A percentile compares a stretch with the other conserved stretches of the same genome.
Evolutionary conservation across 257 asterid species (phyloP).

Genomic region (Paulownia fortunei): DNA sequence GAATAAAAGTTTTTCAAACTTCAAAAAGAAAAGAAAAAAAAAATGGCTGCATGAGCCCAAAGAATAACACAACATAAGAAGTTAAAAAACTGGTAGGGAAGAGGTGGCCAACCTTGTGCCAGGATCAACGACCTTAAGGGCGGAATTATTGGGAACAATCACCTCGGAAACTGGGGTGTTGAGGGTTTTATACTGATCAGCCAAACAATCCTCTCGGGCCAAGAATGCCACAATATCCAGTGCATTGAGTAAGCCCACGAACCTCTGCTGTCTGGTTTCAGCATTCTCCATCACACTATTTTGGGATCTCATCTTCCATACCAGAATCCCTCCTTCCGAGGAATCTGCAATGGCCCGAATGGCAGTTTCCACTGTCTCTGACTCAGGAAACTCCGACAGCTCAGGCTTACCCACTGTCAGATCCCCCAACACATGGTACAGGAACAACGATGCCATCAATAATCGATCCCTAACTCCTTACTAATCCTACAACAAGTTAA

Average conservation of each 20-base stretch:
- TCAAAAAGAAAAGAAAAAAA: no score
- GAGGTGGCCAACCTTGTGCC: slow-evolving; percentile 71
- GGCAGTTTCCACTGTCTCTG: slow-evolving; percentile 87
- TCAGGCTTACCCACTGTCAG: slow-evolving; percentile 99
- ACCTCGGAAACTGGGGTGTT: slow-evolving; percentile 87
- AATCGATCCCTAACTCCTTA: not conserved
- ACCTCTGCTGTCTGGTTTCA: slow-evolving; percentile 77
- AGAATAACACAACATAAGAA: no score
- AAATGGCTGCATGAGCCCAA: no score
- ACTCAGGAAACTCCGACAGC: slow-evolving; percentile 78
- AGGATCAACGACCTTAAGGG: slow-evolving; percentile 90
- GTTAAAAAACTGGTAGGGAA: no score
- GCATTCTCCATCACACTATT: slow-evolving; percentile 68
- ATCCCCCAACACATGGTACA: slow-evolving; percentile 98
- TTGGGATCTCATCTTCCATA: slow-evolving; percentile 82
- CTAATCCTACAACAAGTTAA: not conserved
- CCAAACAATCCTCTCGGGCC: slow-evolving; percentile 73
- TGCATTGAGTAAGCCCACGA: slow-evolving; percentile 86
- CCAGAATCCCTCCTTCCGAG: slow-evolving; percentile 87
- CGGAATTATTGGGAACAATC: slow-evolving; percentile 61
- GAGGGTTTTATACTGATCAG: slow-evolving; percentile 73
- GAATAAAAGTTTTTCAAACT: no score
- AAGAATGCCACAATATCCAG: slow-evolving; percentile 86
- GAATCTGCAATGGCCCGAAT: slow-evolving; percentile 84
- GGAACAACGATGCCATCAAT: slow-evolving; percentile 81